Base-by-base conservation (phyloP, 257 asterid species). In the Forsythia suspensa region DNA sequence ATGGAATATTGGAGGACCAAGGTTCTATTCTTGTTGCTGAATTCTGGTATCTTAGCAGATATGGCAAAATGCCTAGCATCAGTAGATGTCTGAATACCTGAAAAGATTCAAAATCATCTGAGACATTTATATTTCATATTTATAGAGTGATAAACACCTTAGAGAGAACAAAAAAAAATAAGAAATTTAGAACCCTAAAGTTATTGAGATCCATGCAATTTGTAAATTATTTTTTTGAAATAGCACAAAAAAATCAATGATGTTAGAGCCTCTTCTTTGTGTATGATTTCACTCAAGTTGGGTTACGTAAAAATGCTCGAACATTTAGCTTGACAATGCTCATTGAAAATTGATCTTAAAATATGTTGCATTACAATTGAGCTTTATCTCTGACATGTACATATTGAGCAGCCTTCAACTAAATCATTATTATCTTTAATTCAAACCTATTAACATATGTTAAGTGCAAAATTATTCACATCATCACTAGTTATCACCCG, bases 31-130 rank as follows among this genome's bases (percentile, higher is more conserved):
- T 86, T 96, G 92, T 96, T 96, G 89, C 88, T 92, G 86, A 94
- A 94, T 63, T 94, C 97, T 1, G 97, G 96, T 80, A 94, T 81
- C 91, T 96, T 96, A 13, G 99, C 99, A 36, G 99, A 96, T 76
- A 94, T 86, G 20, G 99, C 95, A 43, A 77, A 96, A 86, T 94
- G 98, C 80, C 83, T 88, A 20, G 99, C 98, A 85, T 96, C 99
- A 16, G 82, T 88, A 70, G 87, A n/a, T 4, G 99, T 95, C 85
- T 95, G 97, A 84, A 95, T 82, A 82, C 99, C 99, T 95, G 93
- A 66, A 85, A 83, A 5, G 3, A 73, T 38, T 40, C 16, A 41
- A 40, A 72, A 66, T 41, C 75, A 77, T 67, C 61, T 52, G 3
- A 69, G 67, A 59, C 10, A 21, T n/a, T 51, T 51, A 21, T 5